Conservation (phyloP, 371 early-diverging fungal species). For the Saksenaea vasiformis region DNA sequence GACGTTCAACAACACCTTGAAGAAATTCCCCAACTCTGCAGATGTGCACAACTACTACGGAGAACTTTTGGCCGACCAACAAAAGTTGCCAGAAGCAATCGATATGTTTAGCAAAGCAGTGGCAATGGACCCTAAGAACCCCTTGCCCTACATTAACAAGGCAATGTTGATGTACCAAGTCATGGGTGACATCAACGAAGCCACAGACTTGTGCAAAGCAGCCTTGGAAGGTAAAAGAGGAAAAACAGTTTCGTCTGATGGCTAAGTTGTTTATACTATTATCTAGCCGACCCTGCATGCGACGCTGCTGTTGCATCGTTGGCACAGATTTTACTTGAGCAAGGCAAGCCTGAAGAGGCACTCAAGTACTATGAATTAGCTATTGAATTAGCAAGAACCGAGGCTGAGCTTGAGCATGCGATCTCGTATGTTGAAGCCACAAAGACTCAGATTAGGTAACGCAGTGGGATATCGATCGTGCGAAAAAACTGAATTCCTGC, state of each 20-base stretch:
- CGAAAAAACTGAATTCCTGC: neutral
- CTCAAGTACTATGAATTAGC: slow-evolving; percentile 83
- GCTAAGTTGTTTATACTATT: neutral
- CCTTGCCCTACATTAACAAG: slow-evolving; percentile 95
- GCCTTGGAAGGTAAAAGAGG: slow-evolving; percentile 71
- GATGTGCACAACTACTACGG: slow-evolving; percentile 97
- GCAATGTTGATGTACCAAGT: slow-evolving; percentile 88
- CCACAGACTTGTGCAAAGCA: slow-evolving; percentile 78
- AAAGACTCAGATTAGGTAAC: slow-evolving; percentile 43
- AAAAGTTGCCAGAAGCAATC: slow-evolving; percentile 73
- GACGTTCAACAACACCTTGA: slow-evolving; percentile 80
- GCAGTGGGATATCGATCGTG: neutral
- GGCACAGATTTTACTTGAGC: slow-evolving; percentile 86
- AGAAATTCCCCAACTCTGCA: slow-evolving; percentile 78
- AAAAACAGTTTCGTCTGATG: neutral
- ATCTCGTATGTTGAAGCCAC: slow-evolving; percentile 76
- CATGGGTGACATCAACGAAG: slow-evolving; percentile 70
- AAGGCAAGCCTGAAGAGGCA: slow-evolving; percentile 85
- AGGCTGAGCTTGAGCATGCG: slow-evolving; percentile 87
- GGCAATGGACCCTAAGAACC: slow-evolving; percentile 69
- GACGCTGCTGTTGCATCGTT: slow-evolving; percentile 94
- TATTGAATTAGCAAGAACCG: slow-evolving; percentile 84
- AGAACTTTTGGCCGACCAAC: slow-evolving; percentile 90
- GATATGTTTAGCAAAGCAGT: slow-evolving; percentile 81
- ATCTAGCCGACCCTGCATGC: slow-evolving; percentile 84